These are phyloP conservation scores for Serendipita sp. DNA, from an alignment of 768 basidiomycete species.

Conservation along the genomic window DNA sequence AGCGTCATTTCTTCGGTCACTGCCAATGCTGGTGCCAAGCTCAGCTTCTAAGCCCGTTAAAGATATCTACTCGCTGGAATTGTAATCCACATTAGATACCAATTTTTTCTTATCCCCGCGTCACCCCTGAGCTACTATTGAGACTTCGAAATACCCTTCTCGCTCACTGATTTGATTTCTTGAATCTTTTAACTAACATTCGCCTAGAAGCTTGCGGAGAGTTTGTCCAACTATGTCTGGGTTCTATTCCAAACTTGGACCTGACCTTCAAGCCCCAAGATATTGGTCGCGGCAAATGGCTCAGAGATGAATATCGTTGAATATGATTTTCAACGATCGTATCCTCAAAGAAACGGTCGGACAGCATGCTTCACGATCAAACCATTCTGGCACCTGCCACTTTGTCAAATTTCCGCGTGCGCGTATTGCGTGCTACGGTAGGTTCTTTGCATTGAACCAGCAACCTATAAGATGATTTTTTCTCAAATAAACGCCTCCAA, in stretches of 20 bases:
- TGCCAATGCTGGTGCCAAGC: conserved; percentile 16
- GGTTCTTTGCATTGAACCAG: too few relatives aligned
- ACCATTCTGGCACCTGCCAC: too few relatives aligned
- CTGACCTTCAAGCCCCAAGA: too few relatives aligned
- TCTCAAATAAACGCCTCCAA: too few relatives aligned
- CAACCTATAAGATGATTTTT: too few relatives aligned
- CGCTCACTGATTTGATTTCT: conserved; percentile 52
- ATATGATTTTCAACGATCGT: conserved; percentile 51
- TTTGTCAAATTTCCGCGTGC: too few relatives aligned
- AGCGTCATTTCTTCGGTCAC: conserved; percentile 19
- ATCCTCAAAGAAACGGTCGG: conserved; percentile 14
- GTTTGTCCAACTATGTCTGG: conserved; percentile 58
- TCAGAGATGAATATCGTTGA: conserved; percentile 45
- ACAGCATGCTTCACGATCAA: too few relatives aligned
- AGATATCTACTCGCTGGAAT: neutral
- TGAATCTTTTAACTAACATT: conserved; percentile 44
- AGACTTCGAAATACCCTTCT: conserved; percentile 15
- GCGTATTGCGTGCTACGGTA: too few relatives aligned
- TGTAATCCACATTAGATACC: neutral
- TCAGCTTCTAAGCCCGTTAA: neutral
- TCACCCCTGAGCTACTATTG: neutral
- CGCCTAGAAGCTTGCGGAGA: conserved; percentile 55
- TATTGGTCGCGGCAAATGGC: too few relatives aligned
- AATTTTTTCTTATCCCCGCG: neutral
- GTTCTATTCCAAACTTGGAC: conserved; percentile 94